A percentile compares a stretch with the other conserved stretches of the same genome.
These are phyloP conservation scores for Chloris gayana DNA, from an alignment of 176 grass and related monocot genomes.

Conservation along the genomic window DNA sequence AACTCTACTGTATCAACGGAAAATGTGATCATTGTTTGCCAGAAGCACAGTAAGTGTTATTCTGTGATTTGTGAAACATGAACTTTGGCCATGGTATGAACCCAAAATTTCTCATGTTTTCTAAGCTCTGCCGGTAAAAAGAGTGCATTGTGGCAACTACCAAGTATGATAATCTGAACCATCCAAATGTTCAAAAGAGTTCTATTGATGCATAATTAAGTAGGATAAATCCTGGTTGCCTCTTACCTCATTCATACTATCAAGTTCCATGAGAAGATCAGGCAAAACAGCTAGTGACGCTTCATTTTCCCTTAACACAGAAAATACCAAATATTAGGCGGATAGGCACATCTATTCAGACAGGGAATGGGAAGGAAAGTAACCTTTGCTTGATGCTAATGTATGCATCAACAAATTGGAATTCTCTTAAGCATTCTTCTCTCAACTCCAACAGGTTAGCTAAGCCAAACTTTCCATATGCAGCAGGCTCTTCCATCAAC, in stretches of 20 bases:
- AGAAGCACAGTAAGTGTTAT: slow-evolving; percentile 1
- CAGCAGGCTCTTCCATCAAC: slow-evolving; percentile 97
- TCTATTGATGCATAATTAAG: slow-evolving; percentile 27
- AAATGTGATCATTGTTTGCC: slow-evolving; percentile 2
- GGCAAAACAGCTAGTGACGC: slow-evolving; percentile 96
- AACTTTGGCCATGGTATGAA: background rate
- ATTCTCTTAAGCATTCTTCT: slow-evolving; percentile 99
- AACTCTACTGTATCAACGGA: slow-evolving; percentile 9
- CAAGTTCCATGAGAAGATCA: slow-evolving; percentile 95
- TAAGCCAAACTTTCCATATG: slow-evolving; percentile 96
- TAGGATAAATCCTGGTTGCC: slow-evolving; percentile 3
- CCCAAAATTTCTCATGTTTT: background rate
- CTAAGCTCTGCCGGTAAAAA: background rate
- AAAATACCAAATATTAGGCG: slow-evolving; percentile 30
- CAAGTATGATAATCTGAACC: slow-evolving; percentile 10
- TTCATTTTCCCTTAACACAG: slow-evolving; percentile 85
- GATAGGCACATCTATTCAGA: background rate
- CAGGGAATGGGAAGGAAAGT: background rate
- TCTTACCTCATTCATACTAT: slow-evolving; percentile 92
- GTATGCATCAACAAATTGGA: slow-evolving; percentile 95
- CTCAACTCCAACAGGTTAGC: slow-evolving; percentile 90
- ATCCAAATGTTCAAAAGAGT: slow-evolving; percentile 16
- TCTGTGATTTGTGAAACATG: slow-evolving; percentile 30
- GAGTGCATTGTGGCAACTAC: background rate
- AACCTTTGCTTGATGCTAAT: slow-evolving; percentile 99